Percentiles rank a stretch among this genome's conserved stretches.
Evolutionary conservation across 1,284 basidiomycete species (phyloP).

Genomic region (Rhodotorula sp.): DNA sequence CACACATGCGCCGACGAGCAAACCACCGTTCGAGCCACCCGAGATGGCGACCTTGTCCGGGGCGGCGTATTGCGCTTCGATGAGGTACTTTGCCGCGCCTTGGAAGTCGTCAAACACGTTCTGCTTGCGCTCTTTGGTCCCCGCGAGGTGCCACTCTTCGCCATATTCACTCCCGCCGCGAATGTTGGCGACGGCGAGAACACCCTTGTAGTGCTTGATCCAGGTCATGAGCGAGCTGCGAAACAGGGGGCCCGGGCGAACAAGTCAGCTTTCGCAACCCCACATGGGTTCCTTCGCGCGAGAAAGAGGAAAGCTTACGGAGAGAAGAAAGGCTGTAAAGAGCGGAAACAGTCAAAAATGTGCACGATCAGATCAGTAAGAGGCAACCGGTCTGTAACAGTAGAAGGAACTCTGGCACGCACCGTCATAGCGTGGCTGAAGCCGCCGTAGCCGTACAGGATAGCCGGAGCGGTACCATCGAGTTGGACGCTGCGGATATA

Average conservation of each 20-base stretch:
- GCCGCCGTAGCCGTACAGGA: constrained; percentile 82
- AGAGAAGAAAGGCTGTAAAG: constrained; percentile 30
- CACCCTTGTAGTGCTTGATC: constrained; percentile 68
- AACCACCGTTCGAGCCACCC: constrained; percentile 71
- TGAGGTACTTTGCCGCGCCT: constrained; percentile 72
- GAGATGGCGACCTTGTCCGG: constrained; percentile 74
- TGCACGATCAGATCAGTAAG: background rate
- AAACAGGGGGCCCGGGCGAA: constrained; percentile 44
- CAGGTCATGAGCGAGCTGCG: constrained; percentile 65
- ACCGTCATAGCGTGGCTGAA: constrained; percentile 63
- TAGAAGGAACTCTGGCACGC: background rate
- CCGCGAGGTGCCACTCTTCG: constrained; percentile 65
- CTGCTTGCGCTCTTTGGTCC: constrained; percentile 68
- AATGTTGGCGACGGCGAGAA: constrained; percentile 60
- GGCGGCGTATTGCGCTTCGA: constrained; percentile 67
- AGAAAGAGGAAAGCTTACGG: background rate
- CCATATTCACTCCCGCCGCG: constrained; percentile 83
- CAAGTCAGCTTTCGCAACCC: background rate
- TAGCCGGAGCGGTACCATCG: constrained; percentile 73
- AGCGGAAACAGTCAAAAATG: too few species aligned
- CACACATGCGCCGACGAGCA: constrained; percentile 74
- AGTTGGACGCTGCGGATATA: constrained; percentile 45
- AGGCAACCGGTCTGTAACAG: background rate
- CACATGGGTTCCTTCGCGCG: background rate
- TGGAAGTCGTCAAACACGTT: constrained; percentile 39